Base-by-base conservation (phyloP, 495 filamentous ascomycete genomes). In the Aspergillus nidulans region DNA sequence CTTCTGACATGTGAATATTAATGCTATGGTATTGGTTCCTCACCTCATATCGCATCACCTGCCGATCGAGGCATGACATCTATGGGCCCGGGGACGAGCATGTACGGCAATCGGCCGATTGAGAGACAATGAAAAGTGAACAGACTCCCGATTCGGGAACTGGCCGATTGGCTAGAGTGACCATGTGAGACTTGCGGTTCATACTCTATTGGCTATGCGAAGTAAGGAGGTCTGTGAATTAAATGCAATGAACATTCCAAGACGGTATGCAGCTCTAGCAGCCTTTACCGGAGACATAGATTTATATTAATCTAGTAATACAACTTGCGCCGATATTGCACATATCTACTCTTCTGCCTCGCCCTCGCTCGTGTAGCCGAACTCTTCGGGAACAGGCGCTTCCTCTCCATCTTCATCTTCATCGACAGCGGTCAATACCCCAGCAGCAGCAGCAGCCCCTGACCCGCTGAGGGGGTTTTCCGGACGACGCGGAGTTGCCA, bases 321-420 rank as follows among this genome's bases (percentile, higher is more conserved):
- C 74, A 77, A 66, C 67, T 62, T 65, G 64, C 55, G 47, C 64
- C 49, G 34, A 63, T 58, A 48, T 52, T 49, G 54, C 60, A 63
- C 44, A 47, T 58, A 57, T 81, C 78, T 23, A 41, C 21, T 68
- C 66, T 40, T 85, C 81, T 12, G 81, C 83, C 54, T 87, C 86
- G 4, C 79, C 80, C 44, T 95, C 91, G 12, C 85, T 86, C 59
- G 87, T 83, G 65, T 97, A 96, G 16, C 91, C 85, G 69, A 97
- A 97, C 26, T 91, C 88, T 16, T 80, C 74, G 13, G 92, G 92
- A 21, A 86, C 67, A 15, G 84, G 77, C 2, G 92, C 92, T 61
- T 96, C 92, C 62, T 91, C 87, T 12, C 80, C 88, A 48, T 82
- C 90, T 18, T 83, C 85, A 64, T 96, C 92, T 70, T 96, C 91